These are phyloP conservation scores for Gelatoporia subvermispora DNA, from an alignment of 768 basidiomycete genomes.

Conservation along the genomic window DNA sequence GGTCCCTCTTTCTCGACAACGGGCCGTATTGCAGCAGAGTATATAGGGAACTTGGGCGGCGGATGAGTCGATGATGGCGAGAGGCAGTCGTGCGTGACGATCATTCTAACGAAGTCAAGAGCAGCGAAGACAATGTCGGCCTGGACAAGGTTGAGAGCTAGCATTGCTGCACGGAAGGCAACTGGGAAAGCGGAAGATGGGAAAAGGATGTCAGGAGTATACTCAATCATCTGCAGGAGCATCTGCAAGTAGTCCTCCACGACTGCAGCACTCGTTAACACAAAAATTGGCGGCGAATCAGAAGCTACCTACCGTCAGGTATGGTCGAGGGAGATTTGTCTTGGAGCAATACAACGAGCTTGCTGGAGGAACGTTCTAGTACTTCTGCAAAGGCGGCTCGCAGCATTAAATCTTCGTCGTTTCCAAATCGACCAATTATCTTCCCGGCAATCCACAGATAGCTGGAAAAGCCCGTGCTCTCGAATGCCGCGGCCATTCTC, in stretches of 20 bases:
- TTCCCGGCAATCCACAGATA: conserved; percentile 96
- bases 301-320: conserved; percentile 71
- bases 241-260: conserved; percentile 92
- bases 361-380: conserved; percentile 74
- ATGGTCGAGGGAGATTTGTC: conserved; percentile 65
- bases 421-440: conserved; percentile 70
- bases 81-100: conserved; percentile 74
- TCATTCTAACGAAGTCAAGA: conserved; percentile 71
- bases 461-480: conserved; percentile 73
- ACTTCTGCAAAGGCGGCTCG: conserved; percentile 53
- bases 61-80: conserved; percentile 36
- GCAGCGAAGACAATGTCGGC: conserved; percentile 78
- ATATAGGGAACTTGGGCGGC: conserved; percentile 58
- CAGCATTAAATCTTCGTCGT: conserved; percentile 52
- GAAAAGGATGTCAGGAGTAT: conserved; percentile 74
- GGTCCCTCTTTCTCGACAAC: conserved; percentile 69
- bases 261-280: conserved; percentile 44
- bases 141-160: conserved; percentile 77
- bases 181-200: conserved; percentile 71
- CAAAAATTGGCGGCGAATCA: background rate
- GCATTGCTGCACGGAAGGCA: conserved; percentile 71
- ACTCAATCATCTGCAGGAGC: conserved; percentile 60
- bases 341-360: conserved; percentile 63
- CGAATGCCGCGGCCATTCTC: conserved; percentile 76
- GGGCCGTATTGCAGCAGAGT: conserved; percentile 55